A percentile compares a stretch with the other conserved stretches of the same genome.
Conservation (phyloP, 129 eudicot genomes). For the Flaveria bidentis region DNA sequence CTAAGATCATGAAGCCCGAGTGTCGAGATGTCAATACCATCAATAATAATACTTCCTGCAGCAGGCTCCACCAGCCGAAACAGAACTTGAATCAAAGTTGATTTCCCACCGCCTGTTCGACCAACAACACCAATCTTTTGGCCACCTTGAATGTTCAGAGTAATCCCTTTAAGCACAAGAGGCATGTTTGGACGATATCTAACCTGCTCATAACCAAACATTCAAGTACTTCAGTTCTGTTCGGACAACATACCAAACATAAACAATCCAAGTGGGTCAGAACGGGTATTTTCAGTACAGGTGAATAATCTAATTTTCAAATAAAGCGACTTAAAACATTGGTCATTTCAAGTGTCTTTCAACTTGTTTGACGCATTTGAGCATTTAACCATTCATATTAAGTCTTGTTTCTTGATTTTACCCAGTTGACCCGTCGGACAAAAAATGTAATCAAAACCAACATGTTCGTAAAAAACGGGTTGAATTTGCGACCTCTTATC, state of each 20-base stretch:
- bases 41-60: constrained; percentile 70
- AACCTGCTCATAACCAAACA: constrained; percentile 54
- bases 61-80: constrained; percentile 90
- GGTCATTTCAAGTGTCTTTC: background rate
- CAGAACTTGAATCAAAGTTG: constrained; percentile 84
- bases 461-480: background rate
- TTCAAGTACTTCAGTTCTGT: background rate
- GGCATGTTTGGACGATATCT: constrained; percentile 84
- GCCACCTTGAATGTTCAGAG: constrained; percentile 70
- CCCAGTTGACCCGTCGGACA: no score
- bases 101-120: constrained; percentile 94
- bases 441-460: no score
- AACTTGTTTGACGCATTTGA: background rate
- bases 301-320: background rate
- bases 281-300: no score
- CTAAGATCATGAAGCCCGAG: constrained; percentile 95
- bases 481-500: background rate
- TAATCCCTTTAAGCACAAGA: constrained; percentile 70
- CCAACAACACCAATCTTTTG: constrained; percentile 94
- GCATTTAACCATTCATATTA: background rate
- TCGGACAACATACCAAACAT: background rate
- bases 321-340: background rate
- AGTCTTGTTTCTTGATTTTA: background rate
- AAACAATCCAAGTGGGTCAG: no score
- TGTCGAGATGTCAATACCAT: constrained; percentile 62